Base-by-base conservation (phyloP, 129 eudicot species). In the Heracleum sosnowskyi region DNA sequence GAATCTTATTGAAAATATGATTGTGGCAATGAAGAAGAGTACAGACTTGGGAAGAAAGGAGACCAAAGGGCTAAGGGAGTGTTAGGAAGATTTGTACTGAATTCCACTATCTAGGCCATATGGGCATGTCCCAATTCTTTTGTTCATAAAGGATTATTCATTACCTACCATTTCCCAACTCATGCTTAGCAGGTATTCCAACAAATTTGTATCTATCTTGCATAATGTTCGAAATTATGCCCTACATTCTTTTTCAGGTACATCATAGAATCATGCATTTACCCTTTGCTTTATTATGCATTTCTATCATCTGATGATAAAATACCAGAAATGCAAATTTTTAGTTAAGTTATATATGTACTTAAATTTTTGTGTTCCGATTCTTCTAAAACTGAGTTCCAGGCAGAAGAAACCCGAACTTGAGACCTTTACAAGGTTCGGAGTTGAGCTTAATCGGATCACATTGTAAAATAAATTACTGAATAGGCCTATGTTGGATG, bases 81-180 rank as follows among this genome's bases (percentile, higher is more conserved):
- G 60, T 34, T 24, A 34, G 46, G 70, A 60, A 34, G 79, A 71
- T 41, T 60, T 40, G 29, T 39, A 39, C 74, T 37, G 45, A 62
- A 78, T 62, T 46, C 72, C 44, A 29, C 57, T 20, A 37, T 16
- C 47, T 44, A 40, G 13, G 44, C 81, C 86, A 77, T 80, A 80
- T 81, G 81, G 83, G 76, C 33, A 17, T 80, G 84, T 77, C 84
- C 72, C 81, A 41, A 31, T 73, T 31, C 40, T 68, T 29, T 68
- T 29, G 22, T 17, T 16, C 40, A 16, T 68, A 36, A 33, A 13
- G 33, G 20, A 12, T 41, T 11, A 26, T 24, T 29, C 40, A 46
- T 17, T 26, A 68, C 16, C 80, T 42, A 77, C 73, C 57, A 13
- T 39, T 77, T 55, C 33, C 45, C 75, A 71, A 71, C 75, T 71